Evolutionary conservation across 2,329 filamentous ascomycete species (phyloP).

Genomic region (Epichloe coenophiala): DNA sequence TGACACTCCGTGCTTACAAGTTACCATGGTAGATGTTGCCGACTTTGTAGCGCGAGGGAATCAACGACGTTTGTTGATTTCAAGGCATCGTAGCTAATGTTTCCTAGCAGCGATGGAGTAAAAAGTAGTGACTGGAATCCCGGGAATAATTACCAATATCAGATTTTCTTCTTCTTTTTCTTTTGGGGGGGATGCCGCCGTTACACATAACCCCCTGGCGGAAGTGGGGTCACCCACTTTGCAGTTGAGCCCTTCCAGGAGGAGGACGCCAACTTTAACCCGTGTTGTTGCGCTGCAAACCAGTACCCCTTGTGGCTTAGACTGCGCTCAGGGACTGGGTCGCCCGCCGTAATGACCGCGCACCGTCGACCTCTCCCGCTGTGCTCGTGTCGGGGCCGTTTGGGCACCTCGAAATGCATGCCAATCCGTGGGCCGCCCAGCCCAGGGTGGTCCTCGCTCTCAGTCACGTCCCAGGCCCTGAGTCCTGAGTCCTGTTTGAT

Average conservation of each 20-base stretch:
- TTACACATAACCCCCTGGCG: not conserved
- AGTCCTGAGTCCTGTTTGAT: not conserved
- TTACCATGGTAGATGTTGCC: no score
- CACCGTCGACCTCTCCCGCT: not conserved
- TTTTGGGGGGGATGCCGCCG: no score
- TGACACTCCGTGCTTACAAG: no score
- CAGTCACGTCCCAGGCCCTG: not conserved
- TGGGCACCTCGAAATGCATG: not conserved
- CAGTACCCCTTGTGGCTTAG: not conserved
- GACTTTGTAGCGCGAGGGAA: no score
- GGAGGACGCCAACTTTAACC: not conserved
- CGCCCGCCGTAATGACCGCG: slow-evolving; percentile 1
- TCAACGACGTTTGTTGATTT: no score
- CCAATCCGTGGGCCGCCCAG: not conserved
- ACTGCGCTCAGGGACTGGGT: slow-evolving; percentile 3
- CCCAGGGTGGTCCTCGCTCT: not conserved
- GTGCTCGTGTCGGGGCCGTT: not conserved
- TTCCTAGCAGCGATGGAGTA: no score
- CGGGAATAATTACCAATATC: no score
- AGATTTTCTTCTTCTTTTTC: no score
- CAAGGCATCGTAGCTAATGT: not conserved
- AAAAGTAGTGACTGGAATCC: no score
- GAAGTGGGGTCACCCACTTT: not conserved
- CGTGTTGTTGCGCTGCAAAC: not conserved
- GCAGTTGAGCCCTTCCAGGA: not conserved